Conservation (phyloP, 2,329 filamentous ascomycete genomes). For the Penicillium sp. region DNA sequence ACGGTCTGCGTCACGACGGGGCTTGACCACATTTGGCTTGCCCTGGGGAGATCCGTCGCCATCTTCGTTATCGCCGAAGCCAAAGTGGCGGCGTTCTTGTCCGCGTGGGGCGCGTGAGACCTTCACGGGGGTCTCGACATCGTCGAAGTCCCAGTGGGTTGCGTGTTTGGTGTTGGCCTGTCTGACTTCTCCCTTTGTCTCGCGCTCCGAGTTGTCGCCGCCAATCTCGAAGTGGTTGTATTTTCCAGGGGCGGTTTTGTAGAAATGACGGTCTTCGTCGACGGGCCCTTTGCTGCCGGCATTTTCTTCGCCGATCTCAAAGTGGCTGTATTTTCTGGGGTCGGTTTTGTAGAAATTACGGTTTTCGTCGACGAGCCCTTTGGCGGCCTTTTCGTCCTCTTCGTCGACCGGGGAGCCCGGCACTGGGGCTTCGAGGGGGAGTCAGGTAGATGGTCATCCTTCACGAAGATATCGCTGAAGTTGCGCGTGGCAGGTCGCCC, state of each 20-base stretch:
- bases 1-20: conserved; percentile 74
- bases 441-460: conserved; percentile 40
- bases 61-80: conserved; percentile 69
- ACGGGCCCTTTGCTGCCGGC: neutral
- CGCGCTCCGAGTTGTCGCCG: conserved; percentile 30
- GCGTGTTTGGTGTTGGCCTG: conserved; percentile 53
- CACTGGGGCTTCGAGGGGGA: conserved; percentile 31
- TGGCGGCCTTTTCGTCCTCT: neutral
- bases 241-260: conserved; percentile 71
- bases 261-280: conserved; percentile 35
- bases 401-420: neutral
- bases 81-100: conserved; percentile 72
- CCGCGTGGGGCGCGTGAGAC: conserved; percentile 61
- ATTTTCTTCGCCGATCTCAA: conserved; percentile 33
- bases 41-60: conserved; percentile 38
- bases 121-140: conserved; percentile 83
- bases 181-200: conserved; percentile 28
- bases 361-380: conserved; percentile 31
- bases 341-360: conserved; percentile 58
- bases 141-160: conserved; percentile 83
- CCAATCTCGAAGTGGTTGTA: conserved; percentile 64
- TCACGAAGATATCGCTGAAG: conserved; percentile 67
- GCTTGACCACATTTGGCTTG: conserved; percentile 61
- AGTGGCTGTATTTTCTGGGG: conserved; percentile 75
- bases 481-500: conserved; percentile 69